These are phyloP conservation scores for Anthracocystis walkeri DNA, from an alignment of 1,284 basidiomycete genomes.

Conservation along the genomic window DNA sequence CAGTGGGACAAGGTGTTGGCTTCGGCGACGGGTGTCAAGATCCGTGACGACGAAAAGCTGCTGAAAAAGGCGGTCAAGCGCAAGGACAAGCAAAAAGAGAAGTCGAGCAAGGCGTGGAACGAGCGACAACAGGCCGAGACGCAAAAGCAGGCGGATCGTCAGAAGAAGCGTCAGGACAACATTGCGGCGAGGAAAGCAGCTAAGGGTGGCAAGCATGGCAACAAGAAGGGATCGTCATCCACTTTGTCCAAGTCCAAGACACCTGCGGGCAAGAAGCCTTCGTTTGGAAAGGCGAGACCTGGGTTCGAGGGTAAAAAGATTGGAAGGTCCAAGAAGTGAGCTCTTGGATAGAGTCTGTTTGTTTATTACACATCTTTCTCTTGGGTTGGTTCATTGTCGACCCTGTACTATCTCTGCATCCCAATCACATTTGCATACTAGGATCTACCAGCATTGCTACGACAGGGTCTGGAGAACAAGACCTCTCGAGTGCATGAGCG, in stretches of 20 bases:
- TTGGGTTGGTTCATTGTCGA: background rate
- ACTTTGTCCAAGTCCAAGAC: constrained; percentile 43
- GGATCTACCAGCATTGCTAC: background rate
- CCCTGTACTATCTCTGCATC: constrained; percentile 11
- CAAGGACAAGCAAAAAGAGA: constrained; percentile 64
- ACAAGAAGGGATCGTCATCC: constrained; percentile 34
- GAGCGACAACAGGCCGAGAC: constrained; percentile 55
- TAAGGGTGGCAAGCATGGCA: constrained; percentile 45
- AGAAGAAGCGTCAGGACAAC: constrained; percentile 66
- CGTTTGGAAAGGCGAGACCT: constrained; percentile 55
- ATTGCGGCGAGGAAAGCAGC: constrained; percentile 56
- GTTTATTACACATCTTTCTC: background rate
- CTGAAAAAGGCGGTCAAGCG: constrained; percentile 65
- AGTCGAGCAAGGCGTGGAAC: constrained; percentile 64
- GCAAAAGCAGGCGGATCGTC: constrained; percentile 58
- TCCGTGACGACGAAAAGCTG: constrained; percentile 66
- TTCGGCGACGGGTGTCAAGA: constrained; percentile 63
- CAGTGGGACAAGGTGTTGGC: constrained; percentile 65
- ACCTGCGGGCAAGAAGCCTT: constrained; percentile 35
- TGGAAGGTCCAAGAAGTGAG: constrained; percentile 42
- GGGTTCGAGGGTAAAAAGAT: constrained; percentile 63
- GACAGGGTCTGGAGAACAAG: background rate
- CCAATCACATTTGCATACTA: background rate
- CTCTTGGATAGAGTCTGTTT: background rate
- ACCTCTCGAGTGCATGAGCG: no score